Percentiles rank a stretch among this genome's conserved stretches.
phyloP scores from a whole-genome alignment of 345 rosid genomes.

The Xanthoceras sorbifolium region DNA sequence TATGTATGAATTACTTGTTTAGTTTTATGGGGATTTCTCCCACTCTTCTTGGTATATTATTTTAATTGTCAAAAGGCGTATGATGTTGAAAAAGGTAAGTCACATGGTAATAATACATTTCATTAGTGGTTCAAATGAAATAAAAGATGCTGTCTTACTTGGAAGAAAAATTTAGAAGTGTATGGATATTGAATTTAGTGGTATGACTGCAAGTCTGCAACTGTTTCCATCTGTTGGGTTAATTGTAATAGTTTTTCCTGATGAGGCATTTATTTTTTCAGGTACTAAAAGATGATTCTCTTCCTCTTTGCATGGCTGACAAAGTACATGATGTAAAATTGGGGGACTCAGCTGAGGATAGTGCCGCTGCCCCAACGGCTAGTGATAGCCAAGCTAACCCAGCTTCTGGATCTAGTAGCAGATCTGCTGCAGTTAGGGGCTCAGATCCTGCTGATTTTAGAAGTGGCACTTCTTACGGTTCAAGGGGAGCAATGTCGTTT shows the following conservation, averaged over 20 bases:
- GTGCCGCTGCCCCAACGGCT: constrained; percentile 42
- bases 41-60: not conserved
- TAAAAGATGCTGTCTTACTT: not conserved
- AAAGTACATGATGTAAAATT: constrained; percentile 95
- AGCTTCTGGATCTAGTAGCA: constrained; percentile 83
- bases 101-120: not conserved
- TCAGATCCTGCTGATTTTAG: constrained; percentile 78
- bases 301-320: constrained; percentile 89
- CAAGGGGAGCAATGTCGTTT: constrained; percentile 95
- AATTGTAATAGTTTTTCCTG: constrained; percentile 1
- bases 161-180: not conserved
- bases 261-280: constrained; percentile 31
- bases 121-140: not conserved
- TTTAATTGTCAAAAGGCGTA: not conserved
- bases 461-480: constrained; percentile 66
- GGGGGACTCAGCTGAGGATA: constrained; percentile 80
- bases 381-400: constrained; percentile 61
- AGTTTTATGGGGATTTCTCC: not conserved
- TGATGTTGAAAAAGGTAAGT: not conserved
- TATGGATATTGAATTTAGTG: constrained; percentile 7
- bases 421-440: constrained; percentile 64
- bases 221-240: not conserved
- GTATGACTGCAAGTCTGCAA: not conserved
- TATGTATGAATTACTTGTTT: not conserved
- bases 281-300: constrained; percentile 86